Conservation (phyloP, 2,329 filamentous ascomycete genomes). For the Thelonectria olida region DNA sequence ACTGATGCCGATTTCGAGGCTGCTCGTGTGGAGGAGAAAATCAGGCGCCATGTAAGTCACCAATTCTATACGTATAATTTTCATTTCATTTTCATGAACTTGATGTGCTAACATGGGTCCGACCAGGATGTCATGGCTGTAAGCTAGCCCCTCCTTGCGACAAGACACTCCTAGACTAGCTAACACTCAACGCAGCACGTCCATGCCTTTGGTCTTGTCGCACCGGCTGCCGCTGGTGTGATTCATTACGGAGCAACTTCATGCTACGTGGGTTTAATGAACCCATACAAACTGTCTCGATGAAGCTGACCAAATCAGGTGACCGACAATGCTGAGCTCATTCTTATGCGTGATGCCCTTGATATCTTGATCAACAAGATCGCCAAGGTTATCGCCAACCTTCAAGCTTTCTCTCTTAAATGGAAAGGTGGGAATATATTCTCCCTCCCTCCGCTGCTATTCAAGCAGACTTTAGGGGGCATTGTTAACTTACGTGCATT, state of each 20-base stretch:
- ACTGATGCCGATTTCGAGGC: conserved; percentile 81
- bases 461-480: too few relatives aligned
- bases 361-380: conserved; percentile 81
- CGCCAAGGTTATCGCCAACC: conserved; percentile 79
- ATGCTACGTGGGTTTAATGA: conserved; percentile 10
- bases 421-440: conserved; percentile 64
- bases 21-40: conserved; percentile 80
- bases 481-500: background rate
- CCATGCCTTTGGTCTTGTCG: conserved; percentile 76
- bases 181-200: conserved; percentile 62
- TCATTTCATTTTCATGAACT: too few relatives aligned
- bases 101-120: background rate
- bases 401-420: conserved; percentile 76
- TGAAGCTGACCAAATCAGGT: too few relatives aligned
- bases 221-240: conserved; percentile 81
- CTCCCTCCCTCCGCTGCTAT: background rate
- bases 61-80: too few relatives aligned
- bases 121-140: conserved; percentile 65
- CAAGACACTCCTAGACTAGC: background rate
- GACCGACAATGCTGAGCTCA: conserved; percentile 66
- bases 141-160: conserved; percentile 38
- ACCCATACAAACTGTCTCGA: too few relatives aligned
- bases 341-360: conserved; percentile 71
- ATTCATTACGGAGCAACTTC: conserved; percentile 72
- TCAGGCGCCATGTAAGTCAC: conserved; percentile 67